Evolutionary conservation across 768 basidiomycete species (phyloP).

Genomic region (Clavulina sp.): DNA sequence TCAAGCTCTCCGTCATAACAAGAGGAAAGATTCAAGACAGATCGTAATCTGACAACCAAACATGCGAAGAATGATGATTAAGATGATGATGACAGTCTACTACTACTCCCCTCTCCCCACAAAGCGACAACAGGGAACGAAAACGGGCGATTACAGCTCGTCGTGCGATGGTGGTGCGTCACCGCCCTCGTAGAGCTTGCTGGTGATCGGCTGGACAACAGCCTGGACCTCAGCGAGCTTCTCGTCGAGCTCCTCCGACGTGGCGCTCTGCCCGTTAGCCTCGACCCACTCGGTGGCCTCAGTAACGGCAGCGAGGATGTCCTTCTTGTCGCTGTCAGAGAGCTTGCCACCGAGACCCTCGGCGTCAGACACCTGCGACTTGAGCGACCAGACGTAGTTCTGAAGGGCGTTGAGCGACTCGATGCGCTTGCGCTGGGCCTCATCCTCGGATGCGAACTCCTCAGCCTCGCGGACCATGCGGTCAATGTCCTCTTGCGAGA

Average conservation of each 20-base stretch:
- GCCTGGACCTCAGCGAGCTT: constrained; percentile 62
- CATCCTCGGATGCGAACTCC: constrained; percentile 71
- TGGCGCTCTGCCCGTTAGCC: constrained; percentile 54
- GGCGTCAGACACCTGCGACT: constrained; percentile 69
- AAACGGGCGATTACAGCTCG: constrained; percentile 16
- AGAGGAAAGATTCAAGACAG: no score
- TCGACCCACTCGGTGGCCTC: constrained; percentile 89
- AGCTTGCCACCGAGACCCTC: constrained; percentile 86
- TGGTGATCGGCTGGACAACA: constrained; percentile 68
- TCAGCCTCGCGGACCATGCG: constrained; percentile 92
- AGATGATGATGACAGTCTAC: no score
- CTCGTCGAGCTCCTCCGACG: constrained; percentile 82
- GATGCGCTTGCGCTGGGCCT: constrained; percentile 59
- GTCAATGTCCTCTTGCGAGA: constrained; percentile 78
- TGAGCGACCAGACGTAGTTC: constrained; percentile 70
- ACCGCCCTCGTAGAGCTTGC: constrained; percentile 47
- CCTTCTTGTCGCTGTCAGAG: constrained; percentile 66
- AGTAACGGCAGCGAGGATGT: constrained; percentile 62
- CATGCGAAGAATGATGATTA: no score
- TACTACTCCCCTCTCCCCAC: no score
- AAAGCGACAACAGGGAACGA: no score
- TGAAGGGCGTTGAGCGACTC: constrained; percentile 73
- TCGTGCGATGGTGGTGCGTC: constrained; percentile 12
- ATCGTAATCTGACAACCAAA: no score
- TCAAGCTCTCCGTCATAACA: no score